Base-by-base conservation (phyloP, 164 flowering plant species). In the Umbellularia californica region DNA sequence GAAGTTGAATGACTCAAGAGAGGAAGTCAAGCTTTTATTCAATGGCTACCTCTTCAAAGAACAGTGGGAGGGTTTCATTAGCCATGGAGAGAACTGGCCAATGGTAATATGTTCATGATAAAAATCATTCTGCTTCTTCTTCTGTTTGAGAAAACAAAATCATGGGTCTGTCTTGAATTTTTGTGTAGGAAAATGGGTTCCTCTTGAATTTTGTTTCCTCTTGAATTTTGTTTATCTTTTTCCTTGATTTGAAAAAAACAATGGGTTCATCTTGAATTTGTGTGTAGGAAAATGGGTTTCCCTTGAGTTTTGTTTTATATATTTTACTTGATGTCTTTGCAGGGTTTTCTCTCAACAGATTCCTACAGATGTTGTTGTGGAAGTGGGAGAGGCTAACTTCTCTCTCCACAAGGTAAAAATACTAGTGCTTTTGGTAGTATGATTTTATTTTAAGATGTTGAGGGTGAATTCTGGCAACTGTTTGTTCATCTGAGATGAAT, bases 11-110 rank as follows among this genome's bases (percentile, higher is more conserved):
- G 15, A 15, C 33, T n/a, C 24, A 0, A 2, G 60, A 55, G n/a
- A 55, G 60, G 5, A 13, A 55, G 20, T 10, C 33, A 2, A 5
- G 13, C 41, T 15, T 15, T 68, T 14, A 63, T 27, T 28, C 51
- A 1, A 79, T 77, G 77, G 79, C 87, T 27, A 25, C 87, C 65
- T 62, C 84, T 33, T 64, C 70, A 11, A 83, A 78, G 55, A 79
- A 65, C 78, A 78, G 30, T 30, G 20, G 72, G 41, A 87, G 87
- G 68, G 74, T 82, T 35, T 92, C 97, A 28, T 15, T 79, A 15
- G 92, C 97, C 72, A 90, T 90, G 95, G 91, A 91, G 79, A 91
- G 98, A 75, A 94, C 97, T 69, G 94, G 92, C 76, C 91, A 92
- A 55, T 94, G 98, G 98, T 94, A 86, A 68, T 58, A 64, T 33